Percentiles rank a stretch among this genome's conserved stretches.
Evolutionary conservation across 1,284 basidiomycete genomes (phyloP).

Genomic region (Stygiomarasmius scandens): DNA sequence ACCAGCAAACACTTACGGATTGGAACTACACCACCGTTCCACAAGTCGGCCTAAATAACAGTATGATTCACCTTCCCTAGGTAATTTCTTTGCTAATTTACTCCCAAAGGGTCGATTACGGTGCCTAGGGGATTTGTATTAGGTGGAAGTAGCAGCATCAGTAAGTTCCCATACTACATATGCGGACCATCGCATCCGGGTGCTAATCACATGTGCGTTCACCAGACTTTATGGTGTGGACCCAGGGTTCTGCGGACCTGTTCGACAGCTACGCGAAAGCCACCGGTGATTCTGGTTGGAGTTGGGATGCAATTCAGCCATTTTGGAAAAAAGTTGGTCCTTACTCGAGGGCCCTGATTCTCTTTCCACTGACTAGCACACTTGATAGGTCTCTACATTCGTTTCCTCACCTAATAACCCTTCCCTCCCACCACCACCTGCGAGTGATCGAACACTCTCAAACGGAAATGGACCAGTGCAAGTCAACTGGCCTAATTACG

Average conservation of each 20-base stretch:
- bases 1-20: constrained; percentile 17
- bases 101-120: no score
- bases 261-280: constrained; percentile 27
- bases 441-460: constrained; percentile 9
- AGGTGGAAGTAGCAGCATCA: constrained; percentile 40
- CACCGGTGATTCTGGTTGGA: constrained; percentile 29
- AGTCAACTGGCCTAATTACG: constrained; percentile 21
- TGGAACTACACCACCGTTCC: constrained; percentile 41
- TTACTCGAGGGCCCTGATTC: no score
- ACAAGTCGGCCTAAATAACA: constrained; percentile 31
- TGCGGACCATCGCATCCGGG: background rate
- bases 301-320: constrained; percentile 28
- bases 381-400: constrained; percentile 2
- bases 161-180: constrained; percentile 23
- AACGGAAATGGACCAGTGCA: constrained; percentile 10
- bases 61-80: no score
- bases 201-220: background rate
- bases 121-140: constrained; percentile 39
- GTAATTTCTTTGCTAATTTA: no score
- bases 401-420: constrained; percentile 14
- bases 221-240: constrained; percentile 28
- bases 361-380: background rate
- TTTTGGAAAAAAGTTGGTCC: constrained; percentile 36
- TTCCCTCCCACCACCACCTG: constrained; percentile 9
- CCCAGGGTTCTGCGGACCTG: constrained; percentile 32